phyloP scores from a whole-genome alignment of 768 basidiomycete genomes.

The Kwoniella sp. region DNA sequence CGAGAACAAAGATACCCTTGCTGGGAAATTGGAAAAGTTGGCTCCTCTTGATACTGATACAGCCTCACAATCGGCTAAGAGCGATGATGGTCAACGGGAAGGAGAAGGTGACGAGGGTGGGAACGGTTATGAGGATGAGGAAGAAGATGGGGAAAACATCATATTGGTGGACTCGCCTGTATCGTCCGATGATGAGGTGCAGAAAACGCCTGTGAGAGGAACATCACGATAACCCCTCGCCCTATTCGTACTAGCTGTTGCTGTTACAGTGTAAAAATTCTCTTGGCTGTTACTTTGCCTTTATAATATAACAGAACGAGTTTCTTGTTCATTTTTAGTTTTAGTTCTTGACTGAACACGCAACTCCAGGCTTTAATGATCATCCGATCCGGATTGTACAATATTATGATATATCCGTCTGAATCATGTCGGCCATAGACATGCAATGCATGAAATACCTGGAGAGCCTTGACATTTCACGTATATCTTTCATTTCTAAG shows the following conservation, averaged over 20 bases:
- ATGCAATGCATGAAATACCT: not conserved
- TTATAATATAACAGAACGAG: not conserved
- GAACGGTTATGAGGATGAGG: not conserved
- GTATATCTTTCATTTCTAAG: no score
- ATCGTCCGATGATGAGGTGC: conserved; percentile 14
- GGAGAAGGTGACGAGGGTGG: not conserved
- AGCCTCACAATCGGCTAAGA: not conserved
- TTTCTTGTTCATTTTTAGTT: not conserved
- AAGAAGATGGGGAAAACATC: not conserved
- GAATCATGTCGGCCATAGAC: not conserved
- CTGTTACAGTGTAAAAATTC: no score
- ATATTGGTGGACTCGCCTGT: conserved; percentile 25
- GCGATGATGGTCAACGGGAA: not conserved
- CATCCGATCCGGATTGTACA: conserved; percentile 3
- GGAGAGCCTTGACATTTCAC: no score
- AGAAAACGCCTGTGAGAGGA: conserved; percentile 14
- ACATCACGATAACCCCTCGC: not conserved
- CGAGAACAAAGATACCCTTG: conserved; percentile 6
- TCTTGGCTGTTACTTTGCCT: not conserved
- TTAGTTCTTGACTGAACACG: no score
- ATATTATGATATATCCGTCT: not conserved
- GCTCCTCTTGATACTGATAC: conserved; percentile 20
- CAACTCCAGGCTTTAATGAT: no score
- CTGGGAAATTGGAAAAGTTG: conserved; percentile 16
- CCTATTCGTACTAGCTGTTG: no score